Evolutionary conservation across 169 alveolate genomes (phyloP), one percentile per base, ranked within the genome.

Genomic region (Eimeria praecox): DNA sequence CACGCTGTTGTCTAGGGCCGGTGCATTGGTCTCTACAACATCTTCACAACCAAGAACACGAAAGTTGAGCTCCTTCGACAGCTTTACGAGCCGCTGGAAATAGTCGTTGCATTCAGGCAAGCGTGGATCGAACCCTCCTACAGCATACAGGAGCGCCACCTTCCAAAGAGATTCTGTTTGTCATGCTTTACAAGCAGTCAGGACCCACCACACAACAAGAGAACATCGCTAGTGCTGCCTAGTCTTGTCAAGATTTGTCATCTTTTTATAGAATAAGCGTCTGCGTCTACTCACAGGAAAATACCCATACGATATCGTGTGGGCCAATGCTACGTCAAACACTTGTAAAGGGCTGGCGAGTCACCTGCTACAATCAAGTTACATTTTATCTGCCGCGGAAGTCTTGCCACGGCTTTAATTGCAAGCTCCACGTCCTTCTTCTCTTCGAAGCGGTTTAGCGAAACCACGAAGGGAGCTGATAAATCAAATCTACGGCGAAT

Each of bases 401-500:
- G 97, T 33, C 94, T 89, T 20, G 98, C 96, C 96, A 97, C 98
- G 64, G 99, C 97, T 54, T 96, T 86, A 20, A 99, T 96, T 0
- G 99, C 99, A 42, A 98, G 94, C 71, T 95, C 97, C 64, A 99
- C 97, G 95, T 98, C 98, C 97, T 98, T 99, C 95, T 98, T 98
- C 62, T 98, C 97, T 95, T 98, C 99, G 89, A 97, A 99, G 64
- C 99, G 97, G 96, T 98, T 99, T 35, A 94, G 87, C 20, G 96
- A 94, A 30, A 52, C 20, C 40, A 71, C 91, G 35, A 85, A 92
- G 16, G 92, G 92, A 46, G 35, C 73, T 8, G 92, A 85, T 4
- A 92, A 30, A n/a, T 83, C 93, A 10, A 82, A 78, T 38, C 96
- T 92, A 44, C 38, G 24, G 16, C 54, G 30, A 33, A 24, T 27